Percentiles rank a stretch among this genome's conserved stretches.
These are phyloP conservation scores for Leptodermis oblonga DNA, from an alignment of 257 asterid genomes.

Conservation along the genomic window DNA sequence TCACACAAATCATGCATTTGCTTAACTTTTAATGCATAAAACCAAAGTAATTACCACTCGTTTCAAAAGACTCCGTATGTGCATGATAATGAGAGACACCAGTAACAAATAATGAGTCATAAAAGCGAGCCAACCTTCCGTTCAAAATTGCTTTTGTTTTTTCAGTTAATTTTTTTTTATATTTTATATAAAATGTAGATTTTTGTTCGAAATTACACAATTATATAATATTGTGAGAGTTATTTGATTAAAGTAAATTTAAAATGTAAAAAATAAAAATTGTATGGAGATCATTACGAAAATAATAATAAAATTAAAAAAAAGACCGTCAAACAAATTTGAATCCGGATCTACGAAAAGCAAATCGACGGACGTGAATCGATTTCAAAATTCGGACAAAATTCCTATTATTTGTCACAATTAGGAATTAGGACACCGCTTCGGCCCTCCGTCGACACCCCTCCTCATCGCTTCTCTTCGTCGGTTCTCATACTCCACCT, in stretches of 20 bases:
- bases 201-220: not conserved
- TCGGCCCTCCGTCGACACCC: not conserved
- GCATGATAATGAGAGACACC: too few species aligned
- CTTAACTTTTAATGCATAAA: too few species aligned
- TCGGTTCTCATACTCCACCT: not conserved
- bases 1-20: too few species aligned
- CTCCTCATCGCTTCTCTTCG: not conserved
- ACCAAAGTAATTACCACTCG: too few species aligned
- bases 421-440: not conserved
- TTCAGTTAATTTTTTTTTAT: too few species aligned
- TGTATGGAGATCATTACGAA: too few species aligned
- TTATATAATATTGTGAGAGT: not conserved
- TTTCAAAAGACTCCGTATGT: too few species aligned
- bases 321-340: slow-evolving; percentile 6
- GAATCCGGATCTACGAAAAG: slow-evolving; percentile 11
- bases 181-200: too few species aligned
- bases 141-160: too few species aligned
- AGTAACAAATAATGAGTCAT: too few species aligned
- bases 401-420: not conserved
- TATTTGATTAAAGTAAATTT: not conserved
- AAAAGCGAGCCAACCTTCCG: too few species aligned
- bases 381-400: slow-evolving; percentile 31
- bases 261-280: not conserved
- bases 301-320: not conserved
- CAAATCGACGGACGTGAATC: slow-evolving; percentile 36